Evolutionary conservation across 23 red algal genomes (phyloP), one percentile per base, ranked within the genome.

Genomic region (Cyanidioschyzon merolae): DNA sequence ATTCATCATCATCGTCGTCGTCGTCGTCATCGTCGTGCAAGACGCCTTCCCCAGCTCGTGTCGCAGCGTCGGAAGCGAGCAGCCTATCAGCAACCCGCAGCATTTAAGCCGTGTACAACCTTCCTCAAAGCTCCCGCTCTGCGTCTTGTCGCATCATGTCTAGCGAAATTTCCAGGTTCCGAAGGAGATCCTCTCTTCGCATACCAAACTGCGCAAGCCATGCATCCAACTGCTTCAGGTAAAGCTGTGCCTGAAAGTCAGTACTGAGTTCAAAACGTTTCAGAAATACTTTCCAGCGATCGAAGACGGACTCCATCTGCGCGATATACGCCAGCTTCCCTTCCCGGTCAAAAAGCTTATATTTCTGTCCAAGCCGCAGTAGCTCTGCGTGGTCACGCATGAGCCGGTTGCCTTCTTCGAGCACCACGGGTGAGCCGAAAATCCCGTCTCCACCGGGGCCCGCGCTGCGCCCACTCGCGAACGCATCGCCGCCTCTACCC

Each of bases 361-460:
- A 77, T 40, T 50, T 50, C n/a, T 50, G 75, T 30, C 75, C 75
- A 21, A 77, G 75, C 75, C 40, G 40, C 0, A 40, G 30, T 30
- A 77, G 17, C 75, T 40, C 75, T 17, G 38, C 75, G 39, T 77
- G 75, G 40, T 77, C 75, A 16, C 75, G 75, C 75, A 77, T 77
- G 31, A 77, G 40, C 75, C 39, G 39, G 24, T 77, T 39, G 17
- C 75, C 75, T 57, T 77, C 75, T 0, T 40, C 75, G 40, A 40
- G 30, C 18, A 77, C 75, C 39, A 77, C 41, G 21, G 75, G 75
- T 35, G 63, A 71, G 63, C 63, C 32, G 63, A 71, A 71, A 32
- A 71, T 32, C n/a, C 63, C 63, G 30, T 27, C 63, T 3, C 29
- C 30, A 21, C 45, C 21, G 21, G 45, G 12, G 21, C 45, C 21